Conservation (phyloP, 352 stramenopile genomes). For the Phytophthora podocarpi region DNA sequence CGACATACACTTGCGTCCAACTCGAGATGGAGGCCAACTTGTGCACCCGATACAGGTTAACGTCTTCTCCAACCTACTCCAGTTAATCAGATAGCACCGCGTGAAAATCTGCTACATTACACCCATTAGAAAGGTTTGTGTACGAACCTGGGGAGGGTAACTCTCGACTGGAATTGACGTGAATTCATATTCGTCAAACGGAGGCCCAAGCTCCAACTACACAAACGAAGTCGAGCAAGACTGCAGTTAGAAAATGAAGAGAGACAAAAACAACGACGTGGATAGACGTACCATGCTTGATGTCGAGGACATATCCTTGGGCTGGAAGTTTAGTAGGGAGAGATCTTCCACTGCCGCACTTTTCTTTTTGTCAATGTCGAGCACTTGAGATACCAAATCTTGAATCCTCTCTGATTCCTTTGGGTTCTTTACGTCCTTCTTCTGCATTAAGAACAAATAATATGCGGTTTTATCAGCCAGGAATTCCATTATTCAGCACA, state of each 20-base stretch:
- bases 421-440: constrained; percentile 53
- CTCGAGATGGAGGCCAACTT: constrained; percentile 81
- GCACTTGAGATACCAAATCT: constrained; percentile 63
- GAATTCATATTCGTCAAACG: constrained; percentile 67
- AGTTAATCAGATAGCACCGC: no score
- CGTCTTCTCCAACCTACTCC: constrained; percentile 66
- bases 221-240: no score
- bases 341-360: constrained; percentile 66
- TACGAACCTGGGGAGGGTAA: constrained; percentile 70
- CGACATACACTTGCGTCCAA: constrained; percentile 85
- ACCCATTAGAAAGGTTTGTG: no score
- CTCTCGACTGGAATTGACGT: constrained; percentile 75
- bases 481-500: no score
- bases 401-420: constrained; percentile 72
- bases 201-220: constrained; percentile 71
- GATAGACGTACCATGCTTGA: constrained; percentile 58
- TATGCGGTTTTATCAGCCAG: neutral
- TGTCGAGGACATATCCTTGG: constrained; percentile 50
- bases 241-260: no score
- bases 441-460: constrained; percentile 31
- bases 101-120: no score
- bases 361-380: constrained; percentile 73
- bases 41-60: constrained; percentile 76
- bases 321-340: constrained; percentile 73
- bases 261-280: no score